These are phyloP conservation scores for Gnaphalium uliginosum DNA, from an alignment of 129 eudicot genomes.

Conservation along the genomic window DNA sequence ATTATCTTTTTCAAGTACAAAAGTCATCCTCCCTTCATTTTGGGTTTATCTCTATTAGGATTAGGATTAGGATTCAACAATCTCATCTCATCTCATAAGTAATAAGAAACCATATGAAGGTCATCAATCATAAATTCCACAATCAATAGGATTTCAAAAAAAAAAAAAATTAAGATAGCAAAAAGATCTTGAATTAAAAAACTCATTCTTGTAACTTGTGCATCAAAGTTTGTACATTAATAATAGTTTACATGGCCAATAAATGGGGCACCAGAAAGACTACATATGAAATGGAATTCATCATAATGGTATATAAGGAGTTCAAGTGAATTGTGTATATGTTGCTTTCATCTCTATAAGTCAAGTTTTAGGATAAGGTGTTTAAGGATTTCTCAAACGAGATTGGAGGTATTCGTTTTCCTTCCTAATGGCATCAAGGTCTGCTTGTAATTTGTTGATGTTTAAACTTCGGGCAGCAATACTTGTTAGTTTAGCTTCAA, in stretches of 20 bases:
- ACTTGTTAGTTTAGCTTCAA: conserved; percentile 63
- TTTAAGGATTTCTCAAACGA: conserved; percentile 28
- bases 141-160: too few relatives aligned
- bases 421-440: conserved; percentile 66
- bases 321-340: neutral
- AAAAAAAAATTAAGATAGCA: too few relatives aligned
- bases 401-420: conserved; percentile 63
- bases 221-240: neutral
- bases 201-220: neutral
- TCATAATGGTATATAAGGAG: neutral
- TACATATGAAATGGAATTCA: neutral
- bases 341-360: neutral
- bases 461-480: conserved; percentile 45
- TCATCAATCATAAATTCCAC: too few relatives aligned
- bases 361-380: neutral
- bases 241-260: conserved; percentile 10
- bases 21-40: too few relatives aligned
- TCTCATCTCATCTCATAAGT: too few relatives aligned
- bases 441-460: conserved; percentile 58
- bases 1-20: too few relatives aligned
- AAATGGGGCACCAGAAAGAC: neutral
- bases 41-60: too few relatives aligned
- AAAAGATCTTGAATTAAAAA: neutral
- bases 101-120: too few relatives aligned
- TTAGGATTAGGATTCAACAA: too few relatives aligned